Evolutionary conservation across 305 asterid genomes (phyloP), one percentile per base, ranked within the genome.

Genomic region (Fraxinus sp.): DNA sequence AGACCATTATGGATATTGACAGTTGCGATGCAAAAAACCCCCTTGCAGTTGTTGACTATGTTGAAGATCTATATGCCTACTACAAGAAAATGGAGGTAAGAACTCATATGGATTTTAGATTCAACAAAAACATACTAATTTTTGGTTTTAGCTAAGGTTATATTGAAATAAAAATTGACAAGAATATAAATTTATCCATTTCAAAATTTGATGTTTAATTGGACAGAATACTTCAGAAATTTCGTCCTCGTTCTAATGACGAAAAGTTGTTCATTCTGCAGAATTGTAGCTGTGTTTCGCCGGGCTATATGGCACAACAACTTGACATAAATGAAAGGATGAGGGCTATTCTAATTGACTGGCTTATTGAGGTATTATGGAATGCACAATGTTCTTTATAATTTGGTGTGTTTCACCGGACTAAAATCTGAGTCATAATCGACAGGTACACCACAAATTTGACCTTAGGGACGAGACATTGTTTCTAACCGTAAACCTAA

Each of bases 381-480:
- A 14, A 52, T 16, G n/a, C 7, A 16, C 62, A 52, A 52, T 52
- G 62, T 52, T 52, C 22, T 52, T 16, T 14, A 52, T 52, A 52
- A 52, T 52, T 49, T 52, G 8, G 18, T 5, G 22, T 14, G 22
- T 52, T 52, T 52, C 20, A 5, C 62, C 7, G 7, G 20, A 52
- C 62, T 52, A 52, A 52, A 52, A 85, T 93, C 52, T 33, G 97
- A 96, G 97, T 73, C 78, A 26, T 68, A 26, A 57, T 77, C 46
- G 77, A 85, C 87, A 95, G 98, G 98, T 96, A 13, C 98, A 96
- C 89, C 93, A 96, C 93, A 96, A 96, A 89, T 94, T 96, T 33
- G 98, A 92, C 32, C 94, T 96, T 7, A 86, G 97, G 85, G 95
- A 91, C 0, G 98, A 93, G 93, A 93, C 99, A 0, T 82, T 96